Evolutionary conservation across 2,329 filamentous ascomycete species (phyloP), one percentile per base, ranked within the genome.

Genomic region (Ploettnerulaceae sp.): DNA sequence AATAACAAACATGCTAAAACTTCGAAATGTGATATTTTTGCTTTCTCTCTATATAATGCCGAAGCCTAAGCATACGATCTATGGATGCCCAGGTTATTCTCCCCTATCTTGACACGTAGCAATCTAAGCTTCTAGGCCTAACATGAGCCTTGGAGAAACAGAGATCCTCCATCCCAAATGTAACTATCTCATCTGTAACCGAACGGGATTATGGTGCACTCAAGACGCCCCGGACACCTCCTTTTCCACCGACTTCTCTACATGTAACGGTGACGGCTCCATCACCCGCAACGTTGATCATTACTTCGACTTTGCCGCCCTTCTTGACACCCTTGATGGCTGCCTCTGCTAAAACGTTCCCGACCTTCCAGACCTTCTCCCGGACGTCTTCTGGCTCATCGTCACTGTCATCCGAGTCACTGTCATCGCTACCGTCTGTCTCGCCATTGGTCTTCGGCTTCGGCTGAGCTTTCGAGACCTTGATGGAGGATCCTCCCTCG

Each of bases 321-420:
- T 91, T 89, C 81, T 91, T 91, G 58, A 94, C 79, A 49, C 76
- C 87, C 67, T 79, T 85, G 65, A 98, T 71, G 24, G 84, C 86
- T 8, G 88, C 84, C 73, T 98, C 93, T 51, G 89, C 90, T 50
- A 98, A 79, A 22, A 83, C 74, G 54, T 76, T 81, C 58, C 87
- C 86, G 37, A 89, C 78, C 76, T 95, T 95, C 89, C 89, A 96
- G 49, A 93, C 74, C 76, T 93, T 89, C 71, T 95, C 86, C 55
- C 90, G 78, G 62, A 82, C 77, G 71, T 96, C 90, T 68, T 95
- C 87, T 45, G 85, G 85, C 59, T 94, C 89, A 26, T 95, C 89
- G 33, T 86, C 78, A 42, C 81, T 78, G 17, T 81, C 81, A 29
- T 80, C 77, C 2, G 77, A 75, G 36, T 80, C 78, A 28, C 77